phyloP scores from a whole-genome alignment of 306 rosid species.

The Pterocarpus macrocarpus region DNA sequence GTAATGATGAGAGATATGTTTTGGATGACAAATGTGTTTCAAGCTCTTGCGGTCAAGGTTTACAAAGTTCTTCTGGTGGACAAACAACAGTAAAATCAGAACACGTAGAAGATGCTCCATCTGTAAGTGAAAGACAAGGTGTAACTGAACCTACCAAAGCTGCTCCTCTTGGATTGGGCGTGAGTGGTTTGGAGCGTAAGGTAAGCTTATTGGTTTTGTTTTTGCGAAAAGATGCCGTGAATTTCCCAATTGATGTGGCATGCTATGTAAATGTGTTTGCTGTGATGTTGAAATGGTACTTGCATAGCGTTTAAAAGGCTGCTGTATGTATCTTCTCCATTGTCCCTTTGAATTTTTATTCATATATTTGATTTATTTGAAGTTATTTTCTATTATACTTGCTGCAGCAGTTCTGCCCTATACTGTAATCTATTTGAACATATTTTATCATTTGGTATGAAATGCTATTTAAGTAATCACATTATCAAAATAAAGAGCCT shows the following conservation, averaged over 20 bases:
- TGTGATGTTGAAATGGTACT: conserved; percentile 31
- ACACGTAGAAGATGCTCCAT: conserved; percentile 48
- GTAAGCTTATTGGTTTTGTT: conserved; percentile 50
- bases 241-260: conserved; percentile 27
- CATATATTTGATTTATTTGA: conserved; percentile 25
- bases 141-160: conserved; percentile 62
- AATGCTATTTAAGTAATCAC: background rate
- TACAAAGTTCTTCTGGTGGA: conserved; percentile 59
- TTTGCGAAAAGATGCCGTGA: conserved; percentile 24
- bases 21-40: conserved; percentile 60
- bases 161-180: conserved; percentile 91
- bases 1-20: conserved; percentile 55
- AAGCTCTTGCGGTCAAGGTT: conserved; percentile 56
- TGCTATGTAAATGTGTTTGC: conserved; percentile 19
- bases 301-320: conserved; percentile 10
- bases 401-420: conserved; percentile 19
- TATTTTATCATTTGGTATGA: background rate
- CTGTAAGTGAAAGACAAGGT: conserved; percentile 56
- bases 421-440: conserved; percentile 12
- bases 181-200: conserved; percentile 84
- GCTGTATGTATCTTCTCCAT: background rate
- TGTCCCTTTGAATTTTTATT: conserved; percentile 5
- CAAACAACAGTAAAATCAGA: conserved; percentile 53
- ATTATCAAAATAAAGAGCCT: background rate
- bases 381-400: conserved; percentile 7